Evolutionary conservation across 345 rosid species (phyloP).

Genomic region (Populus deltoides): DNA sequence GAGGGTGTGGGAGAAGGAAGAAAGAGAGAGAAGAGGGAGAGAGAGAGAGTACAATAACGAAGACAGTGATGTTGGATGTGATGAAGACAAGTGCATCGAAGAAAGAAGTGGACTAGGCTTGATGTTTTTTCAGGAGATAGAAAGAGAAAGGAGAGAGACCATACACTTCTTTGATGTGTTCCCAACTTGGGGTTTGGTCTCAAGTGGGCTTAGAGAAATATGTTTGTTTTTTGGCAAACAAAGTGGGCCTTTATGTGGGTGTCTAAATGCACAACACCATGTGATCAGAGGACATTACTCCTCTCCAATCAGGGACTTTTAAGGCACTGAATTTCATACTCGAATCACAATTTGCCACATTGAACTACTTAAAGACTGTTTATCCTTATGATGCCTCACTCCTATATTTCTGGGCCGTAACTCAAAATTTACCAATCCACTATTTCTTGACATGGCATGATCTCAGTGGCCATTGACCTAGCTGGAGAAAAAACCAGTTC

Average conservation of each 20-base stretch:
- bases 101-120: slow-evolving; percentile 45
- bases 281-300: slow-evolving; percentile 48
- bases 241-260: slow-evolving; percentile 68
- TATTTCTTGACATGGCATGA: neutral
- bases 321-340: slow-evolving; percentile 11
- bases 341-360: slow-evolving; percentile 1
- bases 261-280: slow-evolving; percentile 59
- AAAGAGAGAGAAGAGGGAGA: slow-evolving; percentile 21
- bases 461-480: neutral
- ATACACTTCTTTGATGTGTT: slow-evolving; percentile 27
- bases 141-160: slow-evolving; percentile 13
- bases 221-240: slow-evolving; percentile 66
- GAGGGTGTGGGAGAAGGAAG: slow-evolving; percentile 11
- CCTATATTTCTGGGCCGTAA: neutral
- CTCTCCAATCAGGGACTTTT: slow-evolving; percentile 11
- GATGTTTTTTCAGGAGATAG: slow-evolving; percentile 6
- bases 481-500: neutral
- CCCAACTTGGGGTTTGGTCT: slow-evolving; percentile 53
- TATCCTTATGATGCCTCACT: neutral
- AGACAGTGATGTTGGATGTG: slow-evolving; percentile 72
- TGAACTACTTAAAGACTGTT: neutral
- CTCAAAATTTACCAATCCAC: neutral
- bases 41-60: slow-evolving; percentile 34
- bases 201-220: slow-evolving; percentile 55
- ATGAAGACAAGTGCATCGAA: slow-evolving; percentile 72